These are phyloP conservation scores for Crithidia bombi DNA, from an alignment of 208 protist genomes.

Conservation along the genomic window DNA sequence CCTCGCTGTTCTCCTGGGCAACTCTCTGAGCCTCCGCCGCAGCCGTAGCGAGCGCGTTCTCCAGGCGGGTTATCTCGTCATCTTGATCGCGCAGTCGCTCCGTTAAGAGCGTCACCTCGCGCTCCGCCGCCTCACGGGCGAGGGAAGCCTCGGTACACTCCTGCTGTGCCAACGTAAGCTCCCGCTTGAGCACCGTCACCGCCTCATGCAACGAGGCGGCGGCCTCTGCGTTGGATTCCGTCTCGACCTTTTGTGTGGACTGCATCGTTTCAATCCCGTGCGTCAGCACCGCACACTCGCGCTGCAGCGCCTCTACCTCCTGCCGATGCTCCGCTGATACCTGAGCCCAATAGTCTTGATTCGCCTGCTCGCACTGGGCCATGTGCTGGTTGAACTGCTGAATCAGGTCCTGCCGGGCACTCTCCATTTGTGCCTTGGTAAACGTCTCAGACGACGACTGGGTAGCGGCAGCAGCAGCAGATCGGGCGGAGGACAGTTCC, in stretches of 20 bases:
- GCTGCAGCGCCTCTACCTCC: conserved; percentile 20
- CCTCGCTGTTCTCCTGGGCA: conserved; percentile 10
- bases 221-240: background rate
- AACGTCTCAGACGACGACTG: conserved; percentile 8
- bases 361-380: conserved; percentile 46
- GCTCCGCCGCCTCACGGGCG: conserved; percentile 11
- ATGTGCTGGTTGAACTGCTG: conserved; percentile 64
- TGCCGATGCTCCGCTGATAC: conserved; percentile 29
- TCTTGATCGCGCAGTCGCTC: conserved; percentile 10
- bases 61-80: conserved; percentile 19
- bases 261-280: conserved; percentile 19
- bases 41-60: conserved; percentile 2
- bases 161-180: conserved; percentile 6
- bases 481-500: conserved; percentile 1
- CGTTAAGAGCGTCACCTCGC: background rate
- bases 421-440: conserved; percentile 33
- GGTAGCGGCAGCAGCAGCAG: background rate
- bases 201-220: conserved; percentile 2
- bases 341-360: conserved; percentile 42
- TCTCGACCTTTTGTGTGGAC: conserved; percentile 11
- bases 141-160: conserved; percentile 7
- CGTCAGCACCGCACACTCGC: conserved; percentile 23
- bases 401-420: conserved; percentile 25
- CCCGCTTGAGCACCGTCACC: conserved; percentile 7
- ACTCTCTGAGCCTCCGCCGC: background rate